phyloP scores from a whole-genome alignment of 495 filamentous ascomycete genomes.

The Gamarada debralockiae region DNA sequence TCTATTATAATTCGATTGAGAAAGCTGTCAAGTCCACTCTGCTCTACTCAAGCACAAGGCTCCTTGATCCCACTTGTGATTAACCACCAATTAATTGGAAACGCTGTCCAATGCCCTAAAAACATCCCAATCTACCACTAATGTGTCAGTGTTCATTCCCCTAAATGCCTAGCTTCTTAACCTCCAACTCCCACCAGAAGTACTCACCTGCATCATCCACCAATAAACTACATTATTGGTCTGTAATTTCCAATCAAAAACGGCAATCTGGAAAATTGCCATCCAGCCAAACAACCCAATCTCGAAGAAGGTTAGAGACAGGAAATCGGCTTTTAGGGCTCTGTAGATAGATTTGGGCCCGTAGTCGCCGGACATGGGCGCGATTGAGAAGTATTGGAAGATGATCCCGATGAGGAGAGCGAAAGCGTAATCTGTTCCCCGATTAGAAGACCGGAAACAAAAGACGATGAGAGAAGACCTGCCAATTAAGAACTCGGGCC shows the following conservation, averaged over 20 bases:
- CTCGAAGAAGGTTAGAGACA: constrained; percentile 23
- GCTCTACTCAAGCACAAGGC: constrained; percentile 7
- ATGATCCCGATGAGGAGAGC: constrained; percentile 29
- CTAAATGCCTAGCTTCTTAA: background rate
- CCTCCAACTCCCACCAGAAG: no score
- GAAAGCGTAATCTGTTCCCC: constrained; percentile 29
- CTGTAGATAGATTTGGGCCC: constrained; percentile 24
- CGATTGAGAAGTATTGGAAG: constrained; percentile 35
- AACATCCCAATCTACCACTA: constrained; percentile 26
- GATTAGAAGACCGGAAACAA: background rate
- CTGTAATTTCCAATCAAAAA: constrained; percentile 20
- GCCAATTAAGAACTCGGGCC: constrained; percentile 2
- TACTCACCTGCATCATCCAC: constrained; percentile 32
- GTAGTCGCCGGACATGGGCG: constrained; percentile 28
- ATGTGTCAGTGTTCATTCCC: background rate
- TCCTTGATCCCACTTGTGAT: constrained; percentile 28
- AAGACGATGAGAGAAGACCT: constrained; percentile 7
- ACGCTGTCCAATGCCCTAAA: constrained; percentile 25
- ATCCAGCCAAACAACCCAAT: constrained; percentile 33
- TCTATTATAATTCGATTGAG: no score
- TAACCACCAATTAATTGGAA: constrained; percentile 31
- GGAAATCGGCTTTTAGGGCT: constrained; percentile 28
- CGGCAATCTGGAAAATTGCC: constrained; percentile 27
- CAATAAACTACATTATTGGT: constrained; percentile 29
- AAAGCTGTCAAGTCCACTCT: no score